Base-by-base conservation (phyloP, 2,329 filamentous ascomycete species). In the Didymella sp. region DNA sequence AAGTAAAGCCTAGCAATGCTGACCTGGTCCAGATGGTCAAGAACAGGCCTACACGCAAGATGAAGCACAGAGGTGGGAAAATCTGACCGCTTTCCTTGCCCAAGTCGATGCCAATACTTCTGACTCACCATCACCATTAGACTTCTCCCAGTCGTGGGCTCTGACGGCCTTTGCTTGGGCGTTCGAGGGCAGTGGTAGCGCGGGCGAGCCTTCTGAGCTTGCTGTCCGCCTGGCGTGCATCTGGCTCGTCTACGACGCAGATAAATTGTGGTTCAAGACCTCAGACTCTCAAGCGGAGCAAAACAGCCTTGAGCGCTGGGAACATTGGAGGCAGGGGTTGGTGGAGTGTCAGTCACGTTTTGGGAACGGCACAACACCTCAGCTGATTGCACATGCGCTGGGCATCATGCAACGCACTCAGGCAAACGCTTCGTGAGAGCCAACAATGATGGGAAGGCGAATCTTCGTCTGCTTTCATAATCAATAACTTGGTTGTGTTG, bases 11-110 rank as follows among this genome's bases (percentile, higher is more conserved):
- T 15, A 12, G 13, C 17, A 42, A 15, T 45, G 27, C 47, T 51
- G 40, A 49, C 13, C 1, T 21, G 1, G 21, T 31, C n/a, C 9
- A 58, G 55, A 45, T 37, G 55, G 55, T 13, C 44, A 48, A 19
- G 49, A 57, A 28, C 21, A 21, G 9, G 44, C 52, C 12, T 51
- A 49, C 13, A 62, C 50, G 11, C 43, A 45, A 22, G 42, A 58
- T 31, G 38, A 60, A 40, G 40, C 25, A 2, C 28, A 42, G 21
- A 41, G 43, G 15, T 60, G 47, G 53, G 56, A 60, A 17, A 62
- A 58, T 17, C 46, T 50, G 17, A 60, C 56, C 11, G 53, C 57
- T 11, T 62, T 62, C n/a, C 53, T 59, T 15, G 57, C 56, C 15
- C 57, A 60, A 21, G 22, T 58, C 9, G 60, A 62, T 33, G 46